Base-by-base conservation (phyloP, 2,329 filamentous ascomycete genomes). In the Blastomyces gilchristii region DNA sequence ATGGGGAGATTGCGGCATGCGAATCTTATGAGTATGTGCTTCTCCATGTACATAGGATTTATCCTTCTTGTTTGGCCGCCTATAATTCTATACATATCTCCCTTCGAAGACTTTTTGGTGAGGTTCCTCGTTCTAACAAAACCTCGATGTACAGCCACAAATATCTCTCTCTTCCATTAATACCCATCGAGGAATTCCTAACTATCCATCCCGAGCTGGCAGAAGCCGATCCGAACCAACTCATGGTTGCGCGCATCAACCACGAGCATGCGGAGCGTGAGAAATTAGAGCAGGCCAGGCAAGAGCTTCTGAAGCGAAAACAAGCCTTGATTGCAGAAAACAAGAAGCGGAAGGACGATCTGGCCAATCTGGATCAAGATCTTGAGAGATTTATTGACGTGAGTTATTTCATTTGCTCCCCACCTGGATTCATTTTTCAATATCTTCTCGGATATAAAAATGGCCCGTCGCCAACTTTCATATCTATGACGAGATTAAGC, bases 381-480 rank as follows among this genome's bases (percentile, higher is more conserved):
- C 79, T 97, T 63, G 94, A 97, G 77, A 92, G 90, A 71, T 96
- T 96, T 72, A 93, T 96, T 70, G 91, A 95, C 75, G 89, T 90
- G 71, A 72, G 87, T 78, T 12, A 25, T 22, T 58, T 25, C n/a
- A 25, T 39, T 34, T 31, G 12, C 25, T n/a, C 25, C 25, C 5
- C 16, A 31, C n/a, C 37, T 28, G 39, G 22, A 6, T 34, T 39
- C 52, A 9, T 22, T 39, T 22, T 37, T 6, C 11, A 39, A 41
- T 41, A 16, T 25, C 16, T 25, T 47, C 57, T 4, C 54, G 41
- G 31, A 2, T 11, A 39, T 45, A 47, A 49, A 58, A 11, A 60
- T 45, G 47, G 63, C 25, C 49, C 37, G n/a, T 25, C 8, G 3
- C 12, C 28, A 34, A 54, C 68, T 73, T 16, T n/a, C n/a, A 18